A percentile compares a stretch with the other conserved stretches of the same genome.
phyloP scores from a whole-genome alignment of 352 stramenopile genomes.

The Sclerospora graminicola region DNA sequence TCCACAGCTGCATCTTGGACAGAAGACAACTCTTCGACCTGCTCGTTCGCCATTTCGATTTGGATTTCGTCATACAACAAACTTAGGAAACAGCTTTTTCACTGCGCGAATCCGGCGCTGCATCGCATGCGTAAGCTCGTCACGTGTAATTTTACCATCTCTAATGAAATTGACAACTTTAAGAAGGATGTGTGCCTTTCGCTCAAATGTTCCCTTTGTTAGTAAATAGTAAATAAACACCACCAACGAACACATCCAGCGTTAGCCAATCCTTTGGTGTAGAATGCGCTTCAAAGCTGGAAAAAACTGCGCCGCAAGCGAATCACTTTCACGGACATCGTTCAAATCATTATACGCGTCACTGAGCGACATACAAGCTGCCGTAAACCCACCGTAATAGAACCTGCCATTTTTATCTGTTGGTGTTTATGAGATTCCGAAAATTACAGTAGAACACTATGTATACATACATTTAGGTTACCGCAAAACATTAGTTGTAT shows the following conservation, averaged over 20 bases:
- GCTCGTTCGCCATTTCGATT: constrained; percentile 45
- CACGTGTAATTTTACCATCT: constrained; percentile 65
- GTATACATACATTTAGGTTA: too few species aligned
- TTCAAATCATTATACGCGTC: constrained; percentile 51
- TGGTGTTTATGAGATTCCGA: too few species aligned
- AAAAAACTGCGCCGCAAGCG: constrained; percentile 64
- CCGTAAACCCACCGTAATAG: constrained; percentile 50
- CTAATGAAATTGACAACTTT: constrained; percentile 52
- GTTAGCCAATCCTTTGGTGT: constrained; percentile 58
- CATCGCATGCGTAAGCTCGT: constrained; percentile 66
- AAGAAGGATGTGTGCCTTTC: constrained; percentile 72
- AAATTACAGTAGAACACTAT: too few species aligned
- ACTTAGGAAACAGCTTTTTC: constrained; percentile 63
- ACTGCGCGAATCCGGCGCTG: constrained; percentile 58
- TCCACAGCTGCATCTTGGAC: constrained; percentile 41
- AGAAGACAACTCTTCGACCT: constrained; percentile 23
- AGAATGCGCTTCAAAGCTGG: constrained; percentile 48
- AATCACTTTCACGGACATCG: constrained; percentile 44
- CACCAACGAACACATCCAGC: constrained; percentile 71
- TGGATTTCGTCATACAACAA: constrained; percentile 62
- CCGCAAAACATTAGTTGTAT: too few species aligned
- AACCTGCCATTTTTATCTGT: constrained; percentile 44
- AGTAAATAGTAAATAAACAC: constrained; percentile 77
- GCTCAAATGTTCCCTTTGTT: constrained; percentile 66
- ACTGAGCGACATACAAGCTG: constrained; percentile 46